Percentiles rank a stretch among this genome's conserved stretches.
Evolutionary conservation across 306 rosid species (phyloP).

Genomic region (Malus sieversii): DNA sequence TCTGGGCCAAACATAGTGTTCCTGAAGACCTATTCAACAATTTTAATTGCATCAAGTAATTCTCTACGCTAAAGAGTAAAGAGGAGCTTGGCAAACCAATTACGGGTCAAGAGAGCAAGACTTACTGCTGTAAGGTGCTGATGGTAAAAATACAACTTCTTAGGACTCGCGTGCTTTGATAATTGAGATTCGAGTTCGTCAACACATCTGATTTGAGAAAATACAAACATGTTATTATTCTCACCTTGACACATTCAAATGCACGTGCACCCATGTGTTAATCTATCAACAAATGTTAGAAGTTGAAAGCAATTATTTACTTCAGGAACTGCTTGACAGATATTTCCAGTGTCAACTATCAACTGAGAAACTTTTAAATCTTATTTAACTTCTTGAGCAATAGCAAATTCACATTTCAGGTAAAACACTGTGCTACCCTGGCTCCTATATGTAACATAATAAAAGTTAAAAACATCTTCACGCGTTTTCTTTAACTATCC

Average conservation of each 20-base stretch:
- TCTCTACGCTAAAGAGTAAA: background rate
- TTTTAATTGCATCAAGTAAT: background rate
- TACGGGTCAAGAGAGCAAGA: constrained; percentile 13
- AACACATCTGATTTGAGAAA: constrained; percentile 60
- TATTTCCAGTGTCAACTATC: background rate
- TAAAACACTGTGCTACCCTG: background rate
- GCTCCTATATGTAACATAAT: background rate
- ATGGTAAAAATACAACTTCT: constrained; percentile 85
- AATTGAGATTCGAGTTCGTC: constrained; percentile 89
- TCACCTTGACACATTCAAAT: background rate
- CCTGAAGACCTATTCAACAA: constrained; percentile 64
- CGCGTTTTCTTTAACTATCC: background rate
- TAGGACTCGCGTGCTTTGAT: constrained; percentile 90
- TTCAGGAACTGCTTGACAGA: background rate
- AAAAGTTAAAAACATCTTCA: background rate
- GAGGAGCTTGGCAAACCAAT: background rate
- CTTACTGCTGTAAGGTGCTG: constrained; percentile 93
- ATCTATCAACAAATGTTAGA: background rate
- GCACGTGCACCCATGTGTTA: background rate
- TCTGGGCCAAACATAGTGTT: constrained; percentile 99
- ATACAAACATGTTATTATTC: background rate
- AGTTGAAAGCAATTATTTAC: background rate
- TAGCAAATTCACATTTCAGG: background rate
- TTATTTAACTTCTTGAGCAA: too few relatives aligned
- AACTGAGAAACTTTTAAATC: background rate